Base-by-base conservation (phyloP, 805 yeast genomes). In the Starmerella ratchasimensis region DNA sequence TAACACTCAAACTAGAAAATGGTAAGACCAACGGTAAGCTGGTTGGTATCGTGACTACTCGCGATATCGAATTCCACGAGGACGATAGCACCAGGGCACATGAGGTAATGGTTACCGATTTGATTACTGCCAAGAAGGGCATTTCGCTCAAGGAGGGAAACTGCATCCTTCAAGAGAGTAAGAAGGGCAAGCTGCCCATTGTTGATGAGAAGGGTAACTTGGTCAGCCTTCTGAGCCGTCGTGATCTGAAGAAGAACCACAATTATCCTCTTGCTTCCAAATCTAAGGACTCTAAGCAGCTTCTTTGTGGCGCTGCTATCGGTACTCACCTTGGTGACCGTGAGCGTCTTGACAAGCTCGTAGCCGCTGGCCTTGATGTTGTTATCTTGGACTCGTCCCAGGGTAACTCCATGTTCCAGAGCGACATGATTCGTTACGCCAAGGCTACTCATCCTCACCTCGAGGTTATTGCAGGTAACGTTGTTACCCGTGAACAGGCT, bases 401-500 rank as follows among this genome's bases (percentile, higher is more conserved):
- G 69, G 98, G 98, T 63, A 82, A 93, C 69, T 90, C 98, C 37
- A 56, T 80, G 50, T 90, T 78, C 83, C 98, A 90, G 71, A 61
- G 84, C 55, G 75, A 88, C 53, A 80, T 90, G 94, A 71, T 90
- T 64, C 71, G 76, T 65, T 83, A 83, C 86, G 79, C 82, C 66
- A 90, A 90, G 67, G 57, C 62, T 50, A 80, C 71, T 37, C 74
- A 62, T 69, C 83, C 93, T 50, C 71, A 77, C 19, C 67, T 90
- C 55, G 74, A 90, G 64, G 81, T 90, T 49, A 76, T 90, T 64
- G 98, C 93, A 44, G 98, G 98, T 71, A 90, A 90, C 60, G 98
- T 90, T 56, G 97, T 86, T 45, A 86, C 96, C 50, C 80, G 98
- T 64, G 98, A 88, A 64, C 98, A 90, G 71, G 97, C 98, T 51